Percentiles rank a stretch among this genome's conserved stretches.
Conservation (phyloP, 1,284 basidiomycete species). For the Trichosporon asahii region DNA sequence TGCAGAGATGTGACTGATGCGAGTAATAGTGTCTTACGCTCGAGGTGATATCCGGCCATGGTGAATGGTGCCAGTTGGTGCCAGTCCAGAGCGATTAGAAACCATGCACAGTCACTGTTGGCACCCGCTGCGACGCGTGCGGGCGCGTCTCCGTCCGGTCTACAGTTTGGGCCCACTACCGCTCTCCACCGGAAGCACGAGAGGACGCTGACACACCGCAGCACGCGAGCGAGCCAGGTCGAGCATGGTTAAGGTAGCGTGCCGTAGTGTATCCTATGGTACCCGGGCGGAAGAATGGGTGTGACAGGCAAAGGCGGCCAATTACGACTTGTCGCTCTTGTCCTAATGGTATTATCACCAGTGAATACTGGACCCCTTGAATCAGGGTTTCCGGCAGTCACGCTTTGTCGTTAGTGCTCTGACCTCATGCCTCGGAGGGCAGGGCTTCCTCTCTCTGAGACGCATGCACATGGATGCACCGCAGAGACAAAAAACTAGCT, state of each 20-base stretch:
- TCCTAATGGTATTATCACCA: background rate
- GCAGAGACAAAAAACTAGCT: background rate
- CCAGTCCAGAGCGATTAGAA: background rate
- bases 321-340: background rate
- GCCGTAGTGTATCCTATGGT: background rate
- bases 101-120: background rate
- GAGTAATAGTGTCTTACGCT: background rate
- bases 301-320: background rate
- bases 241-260: constrained; percentile 1
- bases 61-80: background rate
- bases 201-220: background rate
- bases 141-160: background rate
- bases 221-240: background rate
- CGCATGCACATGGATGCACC: background rate
- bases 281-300: background rate
- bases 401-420: background rate
- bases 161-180: background rate
- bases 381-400: constrained; percentile 1
- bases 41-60: background rate
- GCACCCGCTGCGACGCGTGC: background rate
- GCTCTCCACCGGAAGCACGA: background rate
- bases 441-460: no score
- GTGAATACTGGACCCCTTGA: background rate
- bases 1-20: background rate
- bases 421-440: background rate